Percentiles rank a stretch among this genome's conserved stretches.
Evolutionary conservation across 2,329 filamentous ascomycete genomes (phyloP).

Genomic region (Samsoniella hepiali): DNA sequence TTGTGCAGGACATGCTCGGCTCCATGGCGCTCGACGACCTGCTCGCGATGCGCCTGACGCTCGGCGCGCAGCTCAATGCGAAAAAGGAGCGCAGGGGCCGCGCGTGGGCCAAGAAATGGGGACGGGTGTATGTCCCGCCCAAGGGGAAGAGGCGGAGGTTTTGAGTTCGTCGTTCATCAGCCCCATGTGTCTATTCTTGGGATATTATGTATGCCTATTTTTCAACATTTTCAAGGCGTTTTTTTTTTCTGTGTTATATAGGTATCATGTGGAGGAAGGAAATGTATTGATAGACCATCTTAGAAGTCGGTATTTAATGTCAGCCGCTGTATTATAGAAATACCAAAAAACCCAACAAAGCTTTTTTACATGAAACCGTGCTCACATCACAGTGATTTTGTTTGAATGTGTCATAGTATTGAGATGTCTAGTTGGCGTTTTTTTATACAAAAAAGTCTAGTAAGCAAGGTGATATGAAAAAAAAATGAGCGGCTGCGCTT

Average conservation of each 20-base stretch:
- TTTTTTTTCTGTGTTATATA: background rate
- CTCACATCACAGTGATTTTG: too few species aligned
- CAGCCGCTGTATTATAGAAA: background rate
- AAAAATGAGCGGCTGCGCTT: constrained; percentile 3
- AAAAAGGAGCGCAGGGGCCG: background rate
- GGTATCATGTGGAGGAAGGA: background rate
- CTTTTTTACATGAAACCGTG: too few species aligned
- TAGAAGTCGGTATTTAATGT: background rate
- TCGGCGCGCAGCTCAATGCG: constrained; percentile 23
- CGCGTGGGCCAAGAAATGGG: constrained; percentile 4
- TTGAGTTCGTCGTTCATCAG: background rate
- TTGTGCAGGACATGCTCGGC: constrained; percentile 30
- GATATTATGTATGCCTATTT: background rate
- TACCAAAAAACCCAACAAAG: too few species aligned
- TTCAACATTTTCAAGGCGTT: background rate
- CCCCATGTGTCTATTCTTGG: background rate
- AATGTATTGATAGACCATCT: constrained; percentile 2
- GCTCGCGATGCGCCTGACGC: constrained; percentile 23
- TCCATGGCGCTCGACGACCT: constrained; percentile 29
- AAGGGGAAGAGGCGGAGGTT: constrained; percentile 8
- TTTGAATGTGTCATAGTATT: too few species aligned
- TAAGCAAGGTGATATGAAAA: too few species aligned
- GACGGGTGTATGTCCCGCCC: constrained; percentile 4
- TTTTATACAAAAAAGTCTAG: too few species aligned
- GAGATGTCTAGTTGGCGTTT: too few species aligned